Evolutionary conservation across 108 stramenopile species (phyloP).

Genomic region (Discostella pseudostelligera): DNA sequence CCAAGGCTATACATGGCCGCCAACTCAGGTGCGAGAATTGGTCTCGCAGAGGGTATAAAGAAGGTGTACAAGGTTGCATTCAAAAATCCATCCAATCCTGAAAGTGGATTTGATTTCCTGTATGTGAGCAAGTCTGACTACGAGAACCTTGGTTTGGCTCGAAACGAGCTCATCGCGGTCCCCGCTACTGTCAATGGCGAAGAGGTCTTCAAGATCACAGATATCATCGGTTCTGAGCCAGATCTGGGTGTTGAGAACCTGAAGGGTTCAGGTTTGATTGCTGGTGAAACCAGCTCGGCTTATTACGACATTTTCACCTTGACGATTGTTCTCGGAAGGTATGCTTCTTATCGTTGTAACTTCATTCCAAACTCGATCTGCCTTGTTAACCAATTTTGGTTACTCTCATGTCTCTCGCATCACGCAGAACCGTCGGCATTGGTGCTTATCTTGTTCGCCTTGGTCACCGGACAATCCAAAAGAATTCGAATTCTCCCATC

Average conservation of each 20-base stretch:
- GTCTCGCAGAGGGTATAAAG: slow-evolving; percentile 95
- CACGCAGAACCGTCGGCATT: slow-evolving; percentile 94
- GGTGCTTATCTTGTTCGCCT: slow-evolving; percentile 99
- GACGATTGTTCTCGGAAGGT: slow-evolving; percentile 90
- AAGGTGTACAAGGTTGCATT: slow-evolving; percentile 92
- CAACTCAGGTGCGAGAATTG: slow-evolving; percentile 92
- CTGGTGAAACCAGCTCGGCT: slow-evolving; percentile 96
- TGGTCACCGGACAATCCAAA: slow-evolving; percentile 98
- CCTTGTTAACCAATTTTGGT: neutral
- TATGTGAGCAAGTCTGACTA: slow-evolving; percentile 93
- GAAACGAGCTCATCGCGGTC: slow-evolving; percentile 46
- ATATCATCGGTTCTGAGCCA: slow-evolving; percentile 95
- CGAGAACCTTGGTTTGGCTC: slow-evolving; percentile 49
- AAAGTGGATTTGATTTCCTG: slow-evolving; percentile 94
- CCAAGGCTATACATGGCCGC: slow-evolving; percentile 96
- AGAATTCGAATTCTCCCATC: slow-evolving; percentile 90
- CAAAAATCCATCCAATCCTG: slow-evolving; percentile 90
- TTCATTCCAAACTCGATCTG: neutral
- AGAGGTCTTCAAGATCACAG: slow-evolving; percentile 74
- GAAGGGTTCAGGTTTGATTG: slow-evolving; percentile 96
- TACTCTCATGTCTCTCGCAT: neutral
- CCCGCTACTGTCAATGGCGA: slow-evolving; percentile 56
- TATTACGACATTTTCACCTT: slow-evolving; percentile 98
- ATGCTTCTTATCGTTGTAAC: neutral
- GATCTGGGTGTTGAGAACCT: slow-evolving; percentile 99